These are phyloP conservation scores for Lagenidium giganteum DNA, from an alignment of 352 stramenopile species.

Conservation along the genomic window DNA sequence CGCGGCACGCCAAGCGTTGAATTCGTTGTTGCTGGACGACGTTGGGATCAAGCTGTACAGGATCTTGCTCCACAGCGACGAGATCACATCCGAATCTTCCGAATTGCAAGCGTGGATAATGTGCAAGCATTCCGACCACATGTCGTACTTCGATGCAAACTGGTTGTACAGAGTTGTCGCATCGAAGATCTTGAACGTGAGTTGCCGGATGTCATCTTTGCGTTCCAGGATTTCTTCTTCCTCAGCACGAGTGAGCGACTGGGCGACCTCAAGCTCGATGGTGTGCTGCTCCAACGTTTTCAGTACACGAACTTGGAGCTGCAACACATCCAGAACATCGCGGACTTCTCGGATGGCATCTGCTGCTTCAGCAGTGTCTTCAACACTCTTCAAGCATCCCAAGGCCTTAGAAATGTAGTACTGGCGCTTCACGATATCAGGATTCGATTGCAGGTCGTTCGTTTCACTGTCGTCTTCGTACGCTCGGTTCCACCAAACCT, in stretches of 20 bases:
- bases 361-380: conserved; percentile 43
- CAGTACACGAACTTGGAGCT: conserved; percentile 60
- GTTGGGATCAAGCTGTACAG: conserved; percentile 47
- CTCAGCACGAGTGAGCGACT: conserved; percentile 17
- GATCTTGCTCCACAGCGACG: conserved; percentile 53
- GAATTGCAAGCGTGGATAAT: conserved; percentile 74
- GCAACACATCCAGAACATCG: conserved; percentile 62
- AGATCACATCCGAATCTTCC: conserved; percentile 50
- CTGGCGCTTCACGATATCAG: conserved; percentile 58
- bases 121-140: conserved; percentile 71
- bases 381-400: conserved; percentile 58
- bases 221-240: conserved; percentile 37
- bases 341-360: conserved; percentile 61
- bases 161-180: conserved; percentile 71
- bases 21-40: conserved; percentile 44
- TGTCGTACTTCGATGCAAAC: conserved; percentile 65
- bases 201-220: conserved; percentile 37
- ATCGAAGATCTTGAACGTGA: conserved; percentile 60
- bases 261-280: conserved; percentile 39
- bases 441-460: conserved; percentile 39
- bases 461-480: conserved; percentile 43
- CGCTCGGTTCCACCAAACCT: conserved; percentile 65
- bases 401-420: conserved; percentile 64
- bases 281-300: conserved; percentile 51
- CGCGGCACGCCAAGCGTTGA: conserved; percentile 53